These are phyloP conservation scores for Aspergillus bombycis DNA, from an alignment of 2,329 filamentous ascomycete species.

Conservation along the genomic window DNA sequence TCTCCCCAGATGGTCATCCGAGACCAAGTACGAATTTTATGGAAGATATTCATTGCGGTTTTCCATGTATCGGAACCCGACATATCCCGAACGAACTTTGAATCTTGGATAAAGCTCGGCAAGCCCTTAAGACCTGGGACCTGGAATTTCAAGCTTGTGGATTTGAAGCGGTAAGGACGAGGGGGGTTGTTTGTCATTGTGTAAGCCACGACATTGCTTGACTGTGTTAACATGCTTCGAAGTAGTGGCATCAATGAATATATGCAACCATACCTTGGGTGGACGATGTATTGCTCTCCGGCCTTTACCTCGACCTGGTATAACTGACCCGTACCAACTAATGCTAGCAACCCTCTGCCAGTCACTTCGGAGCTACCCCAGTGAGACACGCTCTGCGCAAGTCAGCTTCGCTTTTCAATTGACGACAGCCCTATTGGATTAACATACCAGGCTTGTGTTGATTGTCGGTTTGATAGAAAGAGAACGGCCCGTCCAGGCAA, in stretches of 20 bases:
- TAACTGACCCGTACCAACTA: slow-evolving; percentile 84
- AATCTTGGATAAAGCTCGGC: slow-evolving; percentile 66
- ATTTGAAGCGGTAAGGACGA: slow-evolving; percentile 83
- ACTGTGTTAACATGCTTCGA: slow-evolving; percentile 11
- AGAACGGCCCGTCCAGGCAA: slow-evolving; percentile 97
- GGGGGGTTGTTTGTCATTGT: slow-evolving; percentile 74
- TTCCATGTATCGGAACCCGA: slow-evolving; percentile 74
- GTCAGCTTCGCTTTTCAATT: slow-evolving; percentile 38
- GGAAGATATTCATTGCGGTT: slow-evolving; percentile 64
- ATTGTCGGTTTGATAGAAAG: slow-evolving; percentile 74
- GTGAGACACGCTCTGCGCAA: slow-evolving; percentile 67
- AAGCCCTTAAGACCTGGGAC: slow-evolving; percentile 68
- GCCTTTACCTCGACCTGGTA: slow-evolving; percentile 80
- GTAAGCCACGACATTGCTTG: slow-evolving; percentile 86
- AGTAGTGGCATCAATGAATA: not conserved
- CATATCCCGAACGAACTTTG: slow-evolving; percentile 74
- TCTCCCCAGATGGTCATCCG: slow-evolving; percentile 92
- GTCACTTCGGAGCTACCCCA: slow-evolving; percentile 92
- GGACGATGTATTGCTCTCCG: slow-evolving; percentile 87
- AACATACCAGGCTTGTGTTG: slow-evolving; percentile 67
- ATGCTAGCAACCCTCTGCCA: slow-evolving; percentile 80
- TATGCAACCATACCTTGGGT: slow-evolving; percentile 62
- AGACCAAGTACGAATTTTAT: slow-evolving; percentile 73
- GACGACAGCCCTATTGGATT: not conserved
- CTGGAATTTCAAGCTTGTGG: slow-evolving; percentile 73